Evolutionary conservation across 1,139 yeast genomes (phyloP), one percentile per base, ranked within the genome.

Genomic region (Lodderomyces parapsilosis): DNA sequence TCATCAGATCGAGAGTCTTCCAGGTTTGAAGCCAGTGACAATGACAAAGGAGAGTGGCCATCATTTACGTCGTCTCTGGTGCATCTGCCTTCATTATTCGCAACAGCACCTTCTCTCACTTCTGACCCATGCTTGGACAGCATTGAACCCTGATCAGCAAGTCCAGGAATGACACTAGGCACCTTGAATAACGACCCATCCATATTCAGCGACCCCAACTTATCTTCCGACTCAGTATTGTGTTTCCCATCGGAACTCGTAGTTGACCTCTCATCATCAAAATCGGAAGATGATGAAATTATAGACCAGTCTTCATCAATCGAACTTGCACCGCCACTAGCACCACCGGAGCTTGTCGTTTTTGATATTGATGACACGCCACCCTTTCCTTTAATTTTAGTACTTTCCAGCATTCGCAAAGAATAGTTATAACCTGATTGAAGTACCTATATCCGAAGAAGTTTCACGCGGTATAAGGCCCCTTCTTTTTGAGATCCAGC

Each of bases 221-320:
- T 18, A 8, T 30, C 19, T 8, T 30, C 33, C 7, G 10, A 14
- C n/a, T n/a, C 33, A 30, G 10, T 30, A 9, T 30, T 30, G 19
- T 15, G 34, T 36, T 39, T 22, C n/a, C 40, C 46, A 33, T 42
- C 40, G 2, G 57, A 52, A 43, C 58, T 56, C 6, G 60, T 55
- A 10, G 63, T 58, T 7, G 67, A 58, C 37, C 60, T 59, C 31
- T 69, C 75, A 30, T 66, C 76, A 38, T 65, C 73, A 38, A 65
- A 48, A 40, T 71, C 77, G 1, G 77, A 71, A 18, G 70, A 69
- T 2, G 74, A 68, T 10, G 75, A 69, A 31, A 72, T 72, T 36
- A 72, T 67, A 3, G 76, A 66, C 78, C 78, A 72, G 41, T 71
- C 77, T 55, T 72, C 78, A 40, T 63, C 68, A 35, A 43, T 32